Percentiles rank a stretch among this genome's conserved stretches.
Conservation (phyloP, 75 land plant species). For the Pinus tabuliformis region DNA sequence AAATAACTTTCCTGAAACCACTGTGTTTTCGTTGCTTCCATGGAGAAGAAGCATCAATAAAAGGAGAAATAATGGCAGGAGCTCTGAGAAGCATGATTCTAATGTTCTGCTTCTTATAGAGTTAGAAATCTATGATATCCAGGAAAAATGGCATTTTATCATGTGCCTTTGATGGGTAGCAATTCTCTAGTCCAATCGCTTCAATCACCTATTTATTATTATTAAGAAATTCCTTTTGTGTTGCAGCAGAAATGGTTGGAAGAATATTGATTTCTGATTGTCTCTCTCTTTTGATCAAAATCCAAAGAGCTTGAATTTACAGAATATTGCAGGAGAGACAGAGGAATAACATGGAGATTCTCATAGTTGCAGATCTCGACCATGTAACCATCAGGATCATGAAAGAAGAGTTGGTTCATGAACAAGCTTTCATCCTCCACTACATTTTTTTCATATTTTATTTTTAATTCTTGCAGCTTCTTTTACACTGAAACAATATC, state of each 20-base stretch:
- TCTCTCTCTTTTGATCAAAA: background rate
- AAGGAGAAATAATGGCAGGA: background rate
- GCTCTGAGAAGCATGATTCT: conserved; percentile 5
- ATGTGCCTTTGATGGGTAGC: too few relatives aligned
- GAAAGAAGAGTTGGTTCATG: conserved; percentile 42
- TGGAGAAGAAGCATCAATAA: background rate
- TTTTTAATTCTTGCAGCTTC: conserved; percentile 18
- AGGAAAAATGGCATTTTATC: too few relatives aligned
- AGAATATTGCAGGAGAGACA: background rate
- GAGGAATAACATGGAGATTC: conserved; percentile 46
- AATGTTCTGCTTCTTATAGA: too few relatives aligned
- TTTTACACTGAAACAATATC: conserved; percentile 13
- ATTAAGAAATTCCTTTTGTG: background rate
- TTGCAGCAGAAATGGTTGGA: background rate
- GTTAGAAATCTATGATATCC: too few relatives aligned
- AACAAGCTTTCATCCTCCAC: conserved; percentile 29
- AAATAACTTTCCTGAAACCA: background rate
- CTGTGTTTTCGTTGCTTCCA: background rate
- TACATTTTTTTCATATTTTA: conserved; percentile 17
- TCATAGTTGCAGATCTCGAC: conserved; percentile 68
- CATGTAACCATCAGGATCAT: conserved; percentile 66
- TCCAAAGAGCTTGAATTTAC: background rate
- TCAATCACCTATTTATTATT: background rate
- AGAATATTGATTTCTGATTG: background rate
- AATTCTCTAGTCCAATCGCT: too few relatives aligned